Base-by-base conservation (phyloP, 768 basidiomycete species). In the Boletus barrowsii region DNA sequence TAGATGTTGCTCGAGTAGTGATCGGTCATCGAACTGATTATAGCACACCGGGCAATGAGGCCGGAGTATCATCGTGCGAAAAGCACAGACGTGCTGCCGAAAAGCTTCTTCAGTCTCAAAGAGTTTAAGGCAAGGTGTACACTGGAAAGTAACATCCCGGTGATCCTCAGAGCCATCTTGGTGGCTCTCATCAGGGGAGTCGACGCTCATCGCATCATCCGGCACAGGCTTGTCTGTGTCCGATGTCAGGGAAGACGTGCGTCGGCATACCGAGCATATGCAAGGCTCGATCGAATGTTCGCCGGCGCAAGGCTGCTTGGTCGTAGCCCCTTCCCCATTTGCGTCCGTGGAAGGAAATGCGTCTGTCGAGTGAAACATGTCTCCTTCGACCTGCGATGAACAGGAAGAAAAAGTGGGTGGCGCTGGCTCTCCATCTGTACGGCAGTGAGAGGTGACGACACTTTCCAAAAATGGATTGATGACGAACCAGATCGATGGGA, bases 11-110 rank as follows among this genome's bases (percentile, higher is more conserved):
- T 56, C 57, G 29, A 68, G 57, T 14, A 30, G 49, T 5, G 22
- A 4, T 5, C 18, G 54, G 20, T 69, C 61, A n/a, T 56, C 61
- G 39, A 68, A 67, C 24, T 58, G 63, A 42, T 43, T 45, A 41
- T 58, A 69, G 53, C 67, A 68, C 10, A 54, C 22, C 9, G 44
- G 26, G 44, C 67, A 68, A 35, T 67, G 67, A 5, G 50, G 57
- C 13, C 50, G 62, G 36, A 54, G 10, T 26, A 57, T 49, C 5
- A n/a, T 6, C 11, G 46, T 35, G 20, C 46, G 63, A 42, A 45
- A 42, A 18, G 47, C 24, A 35, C 67, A 67, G 44, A 48, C 24
- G 24, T 68, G 67, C 30, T 42, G 15, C 30, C 7, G 60, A 37
- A 51, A 44, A 0, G 43, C 56, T n/a, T 42, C 47, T 33, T 53